Evolutionary conservation across 805 yeast genomes (phyloP), one percentile per base, ranked within the genome.

Genomic region (Kodamaea jinghongensis): DNA sequence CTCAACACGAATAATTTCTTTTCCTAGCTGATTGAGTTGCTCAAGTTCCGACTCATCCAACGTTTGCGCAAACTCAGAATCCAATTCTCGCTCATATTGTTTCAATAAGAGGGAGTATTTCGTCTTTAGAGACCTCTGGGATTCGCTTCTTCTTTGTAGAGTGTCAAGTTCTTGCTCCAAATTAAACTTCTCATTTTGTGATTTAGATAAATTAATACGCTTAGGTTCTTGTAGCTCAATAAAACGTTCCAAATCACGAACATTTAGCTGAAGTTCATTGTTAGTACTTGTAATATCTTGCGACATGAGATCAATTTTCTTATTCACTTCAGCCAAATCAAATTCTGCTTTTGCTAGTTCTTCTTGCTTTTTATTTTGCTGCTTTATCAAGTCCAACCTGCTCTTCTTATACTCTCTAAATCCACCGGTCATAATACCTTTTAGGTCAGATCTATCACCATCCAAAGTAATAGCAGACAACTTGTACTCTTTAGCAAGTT

Each of bases 391-490:
- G 49, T 88, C 96, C 34, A 90, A 61, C 50, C 95, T 73, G 0
- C 88, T 82, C 38, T 66, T 53, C 43, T 76, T 76, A 49, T 71
- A 75, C 50, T 86, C 93, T 49, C 86, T 75, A 52, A 75, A 87
- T 35, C 98, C 98, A 61, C 98, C 98, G 16, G 87, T 80, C 32
- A 93, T 60, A 2, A 84, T 85, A 60, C 99, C 99, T 48, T 72
- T 78, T 34, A 78, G 79, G 50, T 87, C 95, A 36, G 87, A 87
- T 47, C 87, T 71, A 56, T 93, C 98, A 49, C 99, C 99, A 58
- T 87, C 95, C 12, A 91, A 65, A 0, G 99, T 93, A 11, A 93
- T 84, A 1, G 96, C 86, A 50, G 77, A 81, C 16, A 90, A 62
- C 22, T 77, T 75, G 56, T 70, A 76, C 7, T 66, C 60, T 34